Evolutionary conservation across 2,329 filamentous ascomycete species (phyloP).

Genomic region (Bimuria novae-zelandiae): DNA sequence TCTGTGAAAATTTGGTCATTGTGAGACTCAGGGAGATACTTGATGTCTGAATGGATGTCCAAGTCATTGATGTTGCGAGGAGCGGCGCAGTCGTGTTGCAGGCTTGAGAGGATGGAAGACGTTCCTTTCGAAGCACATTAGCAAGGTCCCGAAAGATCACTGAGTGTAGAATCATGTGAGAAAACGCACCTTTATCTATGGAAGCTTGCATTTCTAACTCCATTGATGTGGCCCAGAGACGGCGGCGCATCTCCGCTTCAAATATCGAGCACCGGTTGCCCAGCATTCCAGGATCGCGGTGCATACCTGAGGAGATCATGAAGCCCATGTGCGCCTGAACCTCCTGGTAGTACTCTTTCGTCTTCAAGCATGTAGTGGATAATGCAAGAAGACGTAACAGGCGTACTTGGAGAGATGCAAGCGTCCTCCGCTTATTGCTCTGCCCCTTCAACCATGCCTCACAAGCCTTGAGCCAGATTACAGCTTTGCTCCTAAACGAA

Average conservation of each 20-base stretch:
- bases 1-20: constrained; percentile 23
- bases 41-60: constrained; percentile 40
- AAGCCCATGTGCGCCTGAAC: constrained; percentile 48
- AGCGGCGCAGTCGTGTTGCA: constrained; percentile 53
- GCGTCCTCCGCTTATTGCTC: constrained; percentile 57
- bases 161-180: not conserved
- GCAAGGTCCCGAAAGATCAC: too few relatives aligned
- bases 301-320: constrained; percentile 55
- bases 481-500: constrained; percentile 41
- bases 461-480: constrained; percentile 44
- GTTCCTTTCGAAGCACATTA: constrained; percentile 46
- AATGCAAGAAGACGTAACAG: constrained; percentile 55
- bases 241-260: constrained; percentile 56
- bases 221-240: constrained; percentile 60
- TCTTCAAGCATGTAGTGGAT: constrained; percentile 53
- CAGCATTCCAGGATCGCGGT: constrained; percentile 51
- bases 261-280: constrained; percentile 38
- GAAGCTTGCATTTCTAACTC: constrained; percentile 60
- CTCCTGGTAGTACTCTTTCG: constrained; percentile 27
- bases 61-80: constrained; percentile 56
- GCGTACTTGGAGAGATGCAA: constrained; percentile 54
- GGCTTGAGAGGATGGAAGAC: constrained; percentile 42
- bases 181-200: constrained; percentile 48
- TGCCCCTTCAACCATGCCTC: constrained; percentile 50
- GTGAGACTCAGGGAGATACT: constrained; percentile 17